A percentile compares a stretch with the other conserved stretches of the same genome.
These are phyloP conservation scores for Starmerella geochares DNA, from an alignment of 805 yeast species.

Conservation along the genomic window DNA sequence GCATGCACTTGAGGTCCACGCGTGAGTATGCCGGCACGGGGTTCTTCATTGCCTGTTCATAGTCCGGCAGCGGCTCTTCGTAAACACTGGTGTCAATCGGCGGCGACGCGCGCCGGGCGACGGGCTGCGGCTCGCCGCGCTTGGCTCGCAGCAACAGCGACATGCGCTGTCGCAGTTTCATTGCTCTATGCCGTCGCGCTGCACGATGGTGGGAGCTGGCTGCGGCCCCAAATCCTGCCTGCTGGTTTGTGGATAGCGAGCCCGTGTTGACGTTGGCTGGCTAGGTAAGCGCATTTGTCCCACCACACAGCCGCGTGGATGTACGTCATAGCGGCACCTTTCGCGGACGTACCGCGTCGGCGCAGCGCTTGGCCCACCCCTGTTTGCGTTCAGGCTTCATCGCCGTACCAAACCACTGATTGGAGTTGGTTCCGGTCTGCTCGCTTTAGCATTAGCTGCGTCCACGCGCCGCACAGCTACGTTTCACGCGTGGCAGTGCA, in stretches of 20 bases:
- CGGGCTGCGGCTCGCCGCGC: neutral
- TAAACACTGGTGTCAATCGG: neutral
- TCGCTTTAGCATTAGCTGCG: too few relatives aligned
- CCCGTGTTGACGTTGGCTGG: neutral
- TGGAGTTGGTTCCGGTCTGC: too few relatives aligned
- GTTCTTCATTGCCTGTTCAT: conserved; percentile 2
- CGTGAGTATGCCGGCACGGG: conserved; percentile 3
- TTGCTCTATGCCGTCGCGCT: neutral
- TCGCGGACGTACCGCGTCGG: too few relatives aligned
- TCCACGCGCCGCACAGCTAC: too few relatives aligned
- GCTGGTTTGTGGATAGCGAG: too few relatives aligned
- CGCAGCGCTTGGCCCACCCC: too few relatives aligned
- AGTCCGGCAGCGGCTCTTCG: conserved; percentile 1
- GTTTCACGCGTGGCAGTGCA: too few relatives aligned
- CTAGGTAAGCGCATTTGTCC: conserved; percentile 2
- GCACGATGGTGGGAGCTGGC: too few relatives aligned
- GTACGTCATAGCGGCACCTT: neutral
- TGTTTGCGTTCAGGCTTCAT: too few relatives aligned
- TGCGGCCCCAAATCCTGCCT: too few relatives aligned
- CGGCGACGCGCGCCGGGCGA: neutral
- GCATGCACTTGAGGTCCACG: neutral
- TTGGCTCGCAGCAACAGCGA: neutral
- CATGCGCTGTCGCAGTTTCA: conserved; percentile 8
- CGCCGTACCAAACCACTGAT: too few relatives aligned
- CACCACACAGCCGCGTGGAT: neutral